These are phyloP conservation scores for Trichophyton schoenleinii DNA, from an alignment of 2,329 filamentous ascomycete genomes.

Conservation along the genomic window DNA sequence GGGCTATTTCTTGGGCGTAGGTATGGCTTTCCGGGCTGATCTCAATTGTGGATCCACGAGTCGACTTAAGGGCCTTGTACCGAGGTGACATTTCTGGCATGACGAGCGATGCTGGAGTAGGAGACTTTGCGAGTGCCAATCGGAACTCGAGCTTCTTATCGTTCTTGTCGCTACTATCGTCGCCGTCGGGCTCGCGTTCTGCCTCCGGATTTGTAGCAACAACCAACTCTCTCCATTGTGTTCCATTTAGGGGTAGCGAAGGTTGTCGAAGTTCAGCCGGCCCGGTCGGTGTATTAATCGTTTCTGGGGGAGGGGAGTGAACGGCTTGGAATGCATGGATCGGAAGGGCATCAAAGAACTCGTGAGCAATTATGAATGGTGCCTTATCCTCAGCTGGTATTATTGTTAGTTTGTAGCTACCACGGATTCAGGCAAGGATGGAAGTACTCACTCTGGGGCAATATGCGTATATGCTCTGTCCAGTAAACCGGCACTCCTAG, in stretches of 20 bases:
- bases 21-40: constrained; percentile 77
- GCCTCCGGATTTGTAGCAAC: constrained; percentile 55
- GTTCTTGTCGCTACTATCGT: constrained; percentile 27
- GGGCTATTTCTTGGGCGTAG: constrained; percentile 69
- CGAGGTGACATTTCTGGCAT: constrained; percentile 70
- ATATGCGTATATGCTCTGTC: constrained; percentile 78
- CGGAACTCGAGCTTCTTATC: constrained; percentile 64
- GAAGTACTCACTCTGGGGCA: constrained; percentile 50
- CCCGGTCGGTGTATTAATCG: constrained; percentile 38
- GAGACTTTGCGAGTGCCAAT: constrained; percentile 59
- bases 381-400: constrained; percentile 52
- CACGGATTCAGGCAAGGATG: neutral
- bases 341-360: constrained; percentile 95
- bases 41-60: constrained; percentile 63
- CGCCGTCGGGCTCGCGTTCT: constrained; percentile 32
- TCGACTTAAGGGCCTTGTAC: constrained; percentile 60
- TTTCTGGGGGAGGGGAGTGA: constrained; percentile 36
- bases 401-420: neutral
- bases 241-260: constrained; percentile 26
- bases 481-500: constrained; percentile 64
- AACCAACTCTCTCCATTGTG: constrained; percentile 73
- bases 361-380: constrained; percentile 90
- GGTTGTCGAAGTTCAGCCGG: constrained; percentile 35
- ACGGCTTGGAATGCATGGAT: constrained; percentile 89
- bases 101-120: constrained; percentile 72